Evolutionary conservation across 1,139 yeast species (phyloP).

Genomic region (Saccharomyces hybrid): DNA sequence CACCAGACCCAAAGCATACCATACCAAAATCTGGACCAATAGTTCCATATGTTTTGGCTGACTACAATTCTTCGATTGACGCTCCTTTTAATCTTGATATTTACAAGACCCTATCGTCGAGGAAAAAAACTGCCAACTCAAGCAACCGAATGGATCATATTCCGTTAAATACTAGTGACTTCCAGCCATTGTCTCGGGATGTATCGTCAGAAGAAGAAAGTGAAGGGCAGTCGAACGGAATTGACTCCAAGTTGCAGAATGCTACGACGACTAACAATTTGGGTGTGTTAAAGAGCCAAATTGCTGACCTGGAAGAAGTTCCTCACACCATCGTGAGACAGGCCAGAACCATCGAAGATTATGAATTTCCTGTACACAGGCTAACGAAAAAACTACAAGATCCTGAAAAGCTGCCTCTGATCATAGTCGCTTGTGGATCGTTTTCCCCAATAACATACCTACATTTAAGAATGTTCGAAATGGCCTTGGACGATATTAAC

Average conservation of each 20-base stretch:
- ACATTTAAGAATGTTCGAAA: slow-evolving; percentile 94
- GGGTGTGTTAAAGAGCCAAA: slow-evolving; percentile 53
- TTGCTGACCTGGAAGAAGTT: slow-evolving; percentile 92
- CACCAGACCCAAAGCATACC: slow-evolving; percentile 58
- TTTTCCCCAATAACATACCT: slow-evolving; percentile 92
- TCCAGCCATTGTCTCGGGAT: slow-evolving; percentile 40
- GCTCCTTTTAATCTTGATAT: slow-evolving; percentile 44
- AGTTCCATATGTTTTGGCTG: slow-evolving; percentile 68
- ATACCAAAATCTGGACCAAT: slow-evolving; percentile 76
- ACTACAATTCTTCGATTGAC: slow-evolving; percentile 60
- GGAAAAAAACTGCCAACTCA: slow-evolving; percentile 8
- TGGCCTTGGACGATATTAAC: slow-evolving; percentile 89
- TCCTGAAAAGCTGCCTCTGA: slow-evolving; percentile 76
- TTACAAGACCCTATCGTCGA: not conserved
- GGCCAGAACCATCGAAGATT: slow-evolving; percentile 57
- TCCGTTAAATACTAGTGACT: slow-evolving; percentile 38
- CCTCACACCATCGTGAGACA: slow-evolving; percentile 90
- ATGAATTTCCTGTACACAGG: slow-evolving; percentile 80
- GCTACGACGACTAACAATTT: slow-evolving; percentile 23
- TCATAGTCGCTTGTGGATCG: slow-evolving; percentile 94
- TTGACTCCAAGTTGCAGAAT: slow-evolving; percentile 5
- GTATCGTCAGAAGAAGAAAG: slow-evolving; percentile 32
- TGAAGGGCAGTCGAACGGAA: slow-evolving; percentile 2
- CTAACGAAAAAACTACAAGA: slow-evolving; percentile 65
- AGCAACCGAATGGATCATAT: slow-evolving; percentile 21